These are phyloP conservation scores for Globisporangium viniferum DNA, from an alignment of 352 stramenopile genomes.

Conservation along the genomic window DNA sequence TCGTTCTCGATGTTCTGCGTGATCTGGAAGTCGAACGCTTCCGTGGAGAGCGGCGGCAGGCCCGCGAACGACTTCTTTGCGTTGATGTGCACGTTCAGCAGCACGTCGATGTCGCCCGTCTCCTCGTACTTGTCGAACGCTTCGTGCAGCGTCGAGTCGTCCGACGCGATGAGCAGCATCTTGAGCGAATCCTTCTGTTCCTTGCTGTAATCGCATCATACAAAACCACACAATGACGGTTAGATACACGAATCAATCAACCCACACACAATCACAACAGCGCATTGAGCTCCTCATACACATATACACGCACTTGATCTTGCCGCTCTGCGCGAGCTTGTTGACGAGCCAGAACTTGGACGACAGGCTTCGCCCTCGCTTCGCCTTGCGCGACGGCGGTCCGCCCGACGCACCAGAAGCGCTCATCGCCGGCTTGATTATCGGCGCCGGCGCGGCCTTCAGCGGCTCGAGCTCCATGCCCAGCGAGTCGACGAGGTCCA, in stretches of 20 bases:
- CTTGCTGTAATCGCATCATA: conserved; percentile 27
- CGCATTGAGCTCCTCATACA: background rate
- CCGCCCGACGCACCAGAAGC: conserved; percentile 1
- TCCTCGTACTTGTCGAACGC: conserved; percentile 81
- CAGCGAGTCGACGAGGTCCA: conserved; percentile 69
- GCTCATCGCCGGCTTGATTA: conserved; percentile 24
- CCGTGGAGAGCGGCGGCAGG: conserved; percentile 52
- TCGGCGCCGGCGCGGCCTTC: conserved; percentile 15
- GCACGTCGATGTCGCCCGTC: conserved; percentile 67
- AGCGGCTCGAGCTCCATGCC: conserved; percentile 57
- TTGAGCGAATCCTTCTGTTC: conserved; percentile 83
- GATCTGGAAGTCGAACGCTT: conserved; percentile 72
- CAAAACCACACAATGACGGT: background rate
- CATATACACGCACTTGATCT: conserved; percentile 52
- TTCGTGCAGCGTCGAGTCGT: conserved; percentile 65
- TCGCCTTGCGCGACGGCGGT: conserved; percentile 49
- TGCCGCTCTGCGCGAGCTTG: conserved; percentile 72
- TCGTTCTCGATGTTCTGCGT: conserved; percentile 82
- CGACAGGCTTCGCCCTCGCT: conserved; percentile 68
- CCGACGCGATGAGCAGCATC: conserved; percentile 72
- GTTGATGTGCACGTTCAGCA: conserved; percentile 64
- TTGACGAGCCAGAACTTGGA: conserved; percentile 87
- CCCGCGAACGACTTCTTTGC: conserved; percentile 63
- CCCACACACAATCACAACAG: background rate
- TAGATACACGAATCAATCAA: background rate